Conservation (phyloP, 2,329 filamentous ascomycete species). For the Fusarium xyrophilum region DNA sequence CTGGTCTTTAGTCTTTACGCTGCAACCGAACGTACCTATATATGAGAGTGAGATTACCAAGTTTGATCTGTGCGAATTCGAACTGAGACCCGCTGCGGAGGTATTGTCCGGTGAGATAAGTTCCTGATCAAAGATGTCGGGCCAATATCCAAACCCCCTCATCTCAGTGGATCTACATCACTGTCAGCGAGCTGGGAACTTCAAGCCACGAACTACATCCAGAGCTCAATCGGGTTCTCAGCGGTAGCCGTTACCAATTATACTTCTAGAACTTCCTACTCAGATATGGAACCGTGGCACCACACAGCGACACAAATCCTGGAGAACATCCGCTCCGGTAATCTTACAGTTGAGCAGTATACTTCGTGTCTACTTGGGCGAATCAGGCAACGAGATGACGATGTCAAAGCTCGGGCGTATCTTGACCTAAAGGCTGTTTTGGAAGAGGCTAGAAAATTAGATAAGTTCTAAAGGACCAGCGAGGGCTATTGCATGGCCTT, state of each 20-base stretch:
- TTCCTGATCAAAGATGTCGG: neutral
- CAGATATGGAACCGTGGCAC: slow-evolving; percentile 8
- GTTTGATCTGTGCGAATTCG: fast-evolving
- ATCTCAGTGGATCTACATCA: neutral
- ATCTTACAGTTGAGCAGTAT: slow-evolving; percentile 59
- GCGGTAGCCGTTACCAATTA: fast-evolving
- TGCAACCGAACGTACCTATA: fast-evolving
- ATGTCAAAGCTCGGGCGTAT: slow-evolving; percentile 59
- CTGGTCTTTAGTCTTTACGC: fast-evolving
- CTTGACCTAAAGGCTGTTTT: slow-evolving; percentile 54
- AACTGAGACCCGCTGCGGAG: neutral
- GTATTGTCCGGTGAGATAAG: neutral
- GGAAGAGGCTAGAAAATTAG: slow-evolving; percentile 56
- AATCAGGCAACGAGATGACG: slow-evolving; percentile 52
- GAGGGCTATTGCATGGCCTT: slow-evolving; percentile 64
- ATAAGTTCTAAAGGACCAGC: slow-evolving; percentile 54
- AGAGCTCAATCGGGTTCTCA: no score
- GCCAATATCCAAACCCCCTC: slow-evolving; percentile 6
- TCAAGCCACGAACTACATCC: neutral
- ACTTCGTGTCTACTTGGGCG: slow-evolving; percentile 54
- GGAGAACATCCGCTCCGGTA: slow-evolving; percentile 47
- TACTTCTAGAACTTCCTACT: fast-evolving
- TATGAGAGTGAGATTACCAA: fast-evolving
- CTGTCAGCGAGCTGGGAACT: slow-evolving; percentile 10
- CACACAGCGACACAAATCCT: slow-evolving; percentile 53